These are phyloP conservation scores for Candida hungchunana DNA, from an alignment of 805 yeast genomes.

Conservation along the genomic window DNA sequence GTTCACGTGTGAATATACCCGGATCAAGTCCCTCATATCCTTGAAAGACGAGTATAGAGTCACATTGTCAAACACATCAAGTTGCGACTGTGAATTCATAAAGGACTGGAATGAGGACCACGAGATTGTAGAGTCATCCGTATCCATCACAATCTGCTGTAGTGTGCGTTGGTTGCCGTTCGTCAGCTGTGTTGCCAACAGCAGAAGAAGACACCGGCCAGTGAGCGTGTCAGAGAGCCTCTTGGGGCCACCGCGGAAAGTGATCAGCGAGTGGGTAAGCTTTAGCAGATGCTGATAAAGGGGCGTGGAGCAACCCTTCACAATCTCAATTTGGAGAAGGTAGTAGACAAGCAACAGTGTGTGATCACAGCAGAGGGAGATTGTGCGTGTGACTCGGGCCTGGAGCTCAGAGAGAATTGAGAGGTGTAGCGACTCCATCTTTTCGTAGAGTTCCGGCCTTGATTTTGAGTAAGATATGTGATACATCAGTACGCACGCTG, in stretches of 20 bases:
- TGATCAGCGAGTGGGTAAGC: neutral
- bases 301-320: constrained; percentile 6
- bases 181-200: constrained; percentile 3
- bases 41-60: neutral
- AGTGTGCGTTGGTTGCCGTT: constrained; percentile 5
- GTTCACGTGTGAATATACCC: constrained; percentile 5
- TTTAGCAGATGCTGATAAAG: constrained; percentile 5
- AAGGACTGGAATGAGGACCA: constrained; percentile 4
- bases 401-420: constrained; percentile 5
- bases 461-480: constrained; percentile 1
- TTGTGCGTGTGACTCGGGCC: constrained; percentile 1
- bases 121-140: neutral
- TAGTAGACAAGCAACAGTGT: constrained; percentile 5
- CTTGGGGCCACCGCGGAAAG: constrained; percentile 10
- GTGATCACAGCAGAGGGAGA: constrained; percentile 11
- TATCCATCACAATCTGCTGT: no score
- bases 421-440: constrained; percentile 4
- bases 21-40: constrained; percentile 3
- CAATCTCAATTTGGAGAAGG: constrained; percentile 6
- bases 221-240: constrained; percentile 9
- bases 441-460: neutral
- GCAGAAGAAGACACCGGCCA: constrained; percentile 7
- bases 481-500: constrained; percentile 5
- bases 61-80: constrained; percentile 9
- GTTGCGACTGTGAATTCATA: neutral